Evolutionary conservation across 2,329 filamentous ascomycete genomes (phyloP).

Genomic region (Chrysoporthe austroafricana): DNA sequence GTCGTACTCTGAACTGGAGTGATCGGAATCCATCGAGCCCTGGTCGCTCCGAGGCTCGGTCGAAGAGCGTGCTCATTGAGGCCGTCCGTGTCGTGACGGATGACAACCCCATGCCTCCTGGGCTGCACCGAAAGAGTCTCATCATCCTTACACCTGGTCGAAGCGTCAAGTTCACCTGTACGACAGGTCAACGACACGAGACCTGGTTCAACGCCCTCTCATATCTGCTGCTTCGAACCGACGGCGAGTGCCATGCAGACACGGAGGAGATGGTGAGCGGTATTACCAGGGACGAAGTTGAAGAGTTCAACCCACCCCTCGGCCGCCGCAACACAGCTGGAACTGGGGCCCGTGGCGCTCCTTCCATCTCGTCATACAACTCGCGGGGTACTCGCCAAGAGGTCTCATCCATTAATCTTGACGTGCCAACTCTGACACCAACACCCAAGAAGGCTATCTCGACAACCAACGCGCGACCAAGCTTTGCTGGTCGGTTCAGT

Average conservation of each 20-base stretch:
- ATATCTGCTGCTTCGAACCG: conserved; percentile 82
- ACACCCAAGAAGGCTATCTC: conserved; percentile 44
- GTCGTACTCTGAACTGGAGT: conserved; percentile 95
- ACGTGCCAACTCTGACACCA: conserved; percentile 60
- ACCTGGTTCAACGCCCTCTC: conserved; percentile 98
- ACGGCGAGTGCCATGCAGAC: conserved; percentile 64
- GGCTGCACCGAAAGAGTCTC: conserved; percentile 91
- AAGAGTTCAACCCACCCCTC: conserved; percentile 80
- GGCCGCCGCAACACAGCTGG: conserved; percentile 44
- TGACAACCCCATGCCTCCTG: conserved; percentile 93
- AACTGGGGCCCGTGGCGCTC: conserved; percentile 58
- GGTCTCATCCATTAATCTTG: conserved; percentile 59
- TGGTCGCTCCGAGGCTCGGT: conserved; percentile 73
- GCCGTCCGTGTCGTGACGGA: conserved; percentile 90
- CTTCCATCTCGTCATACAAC: conserved; percentile 79
- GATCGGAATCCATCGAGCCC: conserved; percentile 81
- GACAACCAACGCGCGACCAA: conserved; percentile 17
- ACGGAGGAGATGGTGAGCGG: conserved; percentile 61
- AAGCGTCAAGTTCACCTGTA: conserved; percentile 90
- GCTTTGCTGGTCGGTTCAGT: conserved; percentile 54
- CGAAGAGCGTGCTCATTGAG: conserved; percentile 93
- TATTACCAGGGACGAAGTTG: conserved; percentile 65
- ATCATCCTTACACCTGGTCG: conserved; percentile 88
- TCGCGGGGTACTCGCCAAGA: conserved; percentile 69
- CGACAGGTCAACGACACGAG: conserved; percentile 91